These are phyloP conservation scores for Xylaria acuta DNA, from an alignment of 495 filamentous ascomycete species.

Conservation along the genomic window DNA sequence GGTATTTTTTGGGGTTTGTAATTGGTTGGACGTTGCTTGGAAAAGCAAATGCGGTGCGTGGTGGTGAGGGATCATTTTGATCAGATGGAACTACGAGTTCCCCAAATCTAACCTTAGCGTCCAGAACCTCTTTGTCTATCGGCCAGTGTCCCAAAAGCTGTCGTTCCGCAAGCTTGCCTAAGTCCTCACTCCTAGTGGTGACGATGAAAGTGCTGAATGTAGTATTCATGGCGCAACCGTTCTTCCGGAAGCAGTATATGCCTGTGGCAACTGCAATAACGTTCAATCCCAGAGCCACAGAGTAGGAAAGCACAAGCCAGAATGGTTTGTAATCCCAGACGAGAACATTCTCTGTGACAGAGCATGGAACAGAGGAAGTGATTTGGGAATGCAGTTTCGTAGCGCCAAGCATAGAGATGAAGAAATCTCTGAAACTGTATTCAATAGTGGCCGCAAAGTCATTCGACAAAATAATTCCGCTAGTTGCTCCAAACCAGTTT, in stretches of 20 bases:
- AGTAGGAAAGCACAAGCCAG: conserved; percentile 19
- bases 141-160: not conserved
- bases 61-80: not conserved
- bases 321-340: conserved; percentile 20
- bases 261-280: not conserved
- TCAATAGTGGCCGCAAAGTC: conserved; percentile 13
- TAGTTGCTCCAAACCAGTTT: not conserved
- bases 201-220: conserved; percentile 14
- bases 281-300: not conserved
- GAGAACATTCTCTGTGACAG: not conserved
- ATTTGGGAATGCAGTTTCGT: not conserved
- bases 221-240: conserved; percentile 8
- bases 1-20: not conserved
- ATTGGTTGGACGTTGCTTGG: not conserved
- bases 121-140: not conserved
- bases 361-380: conserved; percentile 2
- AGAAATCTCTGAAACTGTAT: conserved; percentile 4
- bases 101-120: not conserved
- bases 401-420: conserved; percentile 17
- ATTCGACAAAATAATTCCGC: not conserved
- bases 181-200: conserved; percentile 2
- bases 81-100: not conserved
- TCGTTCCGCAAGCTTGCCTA: not conserved
- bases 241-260: conserved; percentile 6
- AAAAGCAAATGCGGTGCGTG: not conserved